Evolutionary conservation across 495 filamentous ascomycete species (phyloP), one percentile per base, ranked within the genome.

Genomic region (Hypoxylon trugodes): DNA sequence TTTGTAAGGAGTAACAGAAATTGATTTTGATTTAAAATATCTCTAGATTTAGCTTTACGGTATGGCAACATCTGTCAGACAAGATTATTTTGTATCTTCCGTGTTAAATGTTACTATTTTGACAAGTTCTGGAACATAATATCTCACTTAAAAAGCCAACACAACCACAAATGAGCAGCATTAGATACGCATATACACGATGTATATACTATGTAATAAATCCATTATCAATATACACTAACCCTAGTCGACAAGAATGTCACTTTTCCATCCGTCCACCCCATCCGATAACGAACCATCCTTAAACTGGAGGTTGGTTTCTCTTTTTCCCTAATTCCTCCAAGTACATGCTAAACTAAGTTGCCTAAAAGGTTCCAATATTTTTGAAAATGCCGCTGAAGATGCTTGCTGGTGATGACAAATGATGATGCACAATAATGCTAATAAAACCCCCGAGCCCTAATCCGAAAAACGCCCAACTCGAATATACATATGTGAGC

Each of bases 161-260:
- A 48, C 15, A 33, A 12, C 3, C n/a, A 2, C 4, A 12, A 3
- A 21, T 10, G 38, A 9, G 16, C 4, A 5, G 18, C 36, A 25
- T 5, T 16, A 19, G 33, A 19, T 33, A 30, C n/a, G 45, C 45
- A 48, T 28, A n/a, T 10, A 4, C n/a, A 13, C 22, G 15, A 16
- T 50, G 43, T 35, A 22, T 24, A 32, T 54, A 46, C 22, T 46
- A n/a, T n/a, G n/a, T n/a, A n/a, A n/a, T n/a, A n/a, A n/a, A n/a
- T n/a, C n/a, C 58, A 61, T 61, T 61, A 61, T 54, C 58, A 61
- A 61, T 61, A 61, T 54, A 61, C 58, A 61, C 52, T 56, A 56
- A 47, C n/a, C 26, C 51, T 36, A 35, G 15, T 9, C 37, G 18
- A 52, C 18, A 55, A 21, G 28, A 43, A 54, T 9, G 24, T 35